Evolutionary conservation across 768 basidiomycete genomes (phyloP).

Genomic region (Paxillus involutus): DNA sequence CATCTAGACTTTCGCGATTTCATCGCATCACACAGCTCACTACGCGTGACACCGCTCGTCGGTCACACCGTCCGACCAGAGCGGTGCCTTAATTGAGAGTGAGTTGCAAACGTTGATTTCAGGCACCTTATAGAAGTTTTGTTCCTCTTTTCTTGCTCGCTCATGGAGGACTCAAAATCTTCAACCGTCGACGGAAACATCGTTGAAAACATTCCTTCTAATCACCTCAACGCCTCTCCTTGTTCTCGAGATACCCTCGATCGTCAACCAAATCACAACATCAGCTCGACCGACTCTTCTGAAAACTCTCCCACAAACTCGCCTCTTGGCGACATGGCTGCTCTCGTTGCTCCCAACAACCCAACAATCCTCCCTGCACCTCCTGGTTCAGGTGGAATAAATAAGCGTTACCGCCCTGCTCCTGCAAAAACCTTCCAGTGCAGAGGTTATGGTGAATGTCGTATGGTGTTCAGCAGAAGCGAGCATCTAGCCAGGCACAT

Average conservation of each 20-base stretch:
- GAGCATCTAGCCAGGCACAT: constrained; percentile 97
- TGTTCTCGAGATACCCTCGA: constrained; percentile 6
- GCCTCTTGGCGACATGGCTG: constrained; percentile 27
- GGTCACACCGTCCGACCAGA: constrained; percentile 18
- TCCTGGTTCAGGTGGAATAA: constrained; percentile 26
- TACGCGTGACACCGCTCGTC: no score
- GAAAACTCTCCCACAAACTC: constrained; percentile 9
- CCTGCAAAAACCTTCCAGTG: constrained; percentile 96
- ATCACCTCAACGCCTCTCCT: constrained; percentile 7
- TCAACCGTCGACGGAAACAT: constrained; percentile 22
- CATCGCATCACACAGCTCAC: neutral
- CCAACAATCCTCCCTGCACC: constrained; percentile 19
- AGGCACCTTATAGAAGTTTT: constrained; percentile 35
- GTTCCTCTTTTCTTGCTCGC: constrained; percentile 33
- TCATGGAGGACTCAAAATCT: constrained; percentile 37
- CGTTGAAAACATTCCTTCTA: constrained; percentile 9
- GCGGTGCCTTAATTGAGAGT: constrained; percentile 37
- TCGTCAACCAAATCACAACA: constrained; percentile 2
- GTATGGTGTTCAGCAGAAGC: constrained; percentile 94
- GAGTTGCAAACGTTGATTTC: constrained; percentile 27
- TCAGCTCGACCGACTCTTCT: neutral
- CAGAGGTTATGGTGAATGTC: constrained; percentile 90
- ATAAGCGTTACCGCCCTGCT: constrained; percentile 75
- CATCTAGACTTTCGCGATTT: neutral
- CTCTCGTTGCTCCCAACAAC: constrained; percentile 31